phyloP scores from a whole-genome alignment of 1,284 basidiomycete genomes.

The Gymnopus androsaceus region DNA sequence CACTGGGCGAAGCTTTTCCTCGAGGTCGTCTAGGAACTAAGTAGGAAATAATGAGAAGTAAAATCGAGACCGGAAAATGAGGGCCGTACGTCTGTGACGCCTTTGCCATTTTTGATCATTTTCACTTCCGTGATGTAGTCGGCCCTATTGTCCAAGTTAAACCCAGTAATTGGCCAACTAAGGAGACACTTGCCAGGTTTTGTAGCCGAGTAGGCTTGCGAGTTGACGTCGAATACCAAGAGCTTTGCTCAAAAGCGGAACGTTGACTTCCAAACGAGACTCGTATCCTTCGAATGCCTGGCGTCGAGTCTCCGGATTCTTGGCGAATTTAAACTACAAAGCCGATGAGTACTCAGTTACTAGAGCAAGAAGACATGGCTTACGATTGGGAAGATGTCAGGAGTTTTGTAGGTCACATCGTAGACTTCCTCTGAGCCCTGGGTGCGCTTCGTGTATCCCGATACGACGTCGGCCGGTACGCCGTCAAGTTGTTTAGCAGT shows the following conservation, averaged over 20 bases:
- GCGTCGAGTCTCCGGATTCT: constrained; percentile 67
- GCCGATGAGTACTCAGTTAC: neutral
- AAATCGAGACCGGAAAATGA: neutral
- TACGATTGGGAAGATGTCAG: constrained; percentile 79
- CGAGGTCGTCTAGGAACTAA: constrained; percentile 73
- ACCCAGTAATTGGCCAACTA: neutral
- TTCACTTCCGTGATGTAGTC: constrained; percentile 81
- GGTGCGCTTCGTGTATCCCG: constrained; percentile 67
- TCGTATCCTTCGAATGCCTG: constrained; percentile 68
- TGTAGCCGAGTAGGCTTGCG: constrained; percentile 66
- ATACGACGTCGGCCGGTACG: constrained; percentile 74
- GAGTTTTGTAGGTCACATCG: constrained; percentile 71
- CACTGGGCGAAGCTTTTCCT: constrained; percentile 72
- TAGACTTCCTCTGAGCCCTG: constrained; percentile 60
- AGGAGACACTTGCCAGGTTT: constrained; percentile 52
- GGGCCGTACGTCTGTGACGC: constrained; percentile 50
- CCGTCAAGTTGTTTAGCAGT: constrained; percentile 76
- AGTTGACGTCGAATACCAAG: constrained; percentile 71
- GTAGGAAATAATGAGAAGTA: neutral
- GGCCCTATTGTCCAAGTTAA: constrained; percentile 42
- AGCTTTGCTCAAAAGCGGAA: constrained; percentile 64
- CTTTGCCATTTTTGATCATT: constrained; percentile 76
- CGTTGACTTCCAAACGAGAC: constrained; percentile 66
- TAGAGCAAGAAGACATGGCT: constrained; percentile 24
- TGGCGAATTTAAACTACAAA: constrained; percentile 75